Evolutionary conservation across 2,329 filamentous ascomycete species (phyloP).

Genomic region (Stagonosporopsis cucurbitacearum): DNA sequence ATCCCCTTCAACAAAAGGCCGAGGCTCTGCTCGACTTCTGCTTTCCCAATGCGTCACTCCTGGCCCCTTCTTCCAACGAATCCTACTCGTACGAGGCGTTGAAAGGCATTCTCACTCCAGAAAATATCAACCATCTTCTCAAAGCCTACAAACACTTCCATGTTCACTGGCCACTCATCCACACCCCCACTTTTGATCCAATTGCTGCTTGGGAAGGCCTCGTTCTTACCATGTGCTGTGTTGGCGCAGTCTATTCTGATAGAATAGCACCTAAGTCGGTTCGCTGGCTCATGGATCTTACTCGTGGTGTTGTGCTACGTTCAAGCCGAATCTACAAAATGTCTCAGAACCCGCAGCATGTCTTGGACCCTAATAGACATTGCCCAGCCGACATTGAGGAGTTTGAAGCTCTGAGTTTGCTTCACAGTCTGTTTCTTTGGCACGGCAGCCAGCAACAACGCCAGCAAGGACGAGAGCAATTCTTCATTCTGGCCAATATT

Average conservation of each 20-base stretch:
- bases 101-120: slow-evolving; percentile 65
- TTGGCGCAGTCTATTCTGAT: slow-evolving; percentile 77
- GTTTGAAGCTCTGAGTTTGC: slow-evolving; percentile 69
- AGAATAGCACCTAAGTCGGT: slow-evolving; percentile 65
- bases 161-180: slow-evolving; percentile 74
- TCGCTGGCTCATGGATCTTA: slow-evolving; percentile 71
- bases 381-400: slow-evolving; percentile 63
- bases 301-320: slow-evolving; percentile 65
- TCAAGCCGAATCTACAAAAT: slow-evolving; percentile 61
- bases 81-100: slow-evolving; percentile 61
- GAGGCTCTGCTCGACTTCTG: slow-evolving; percentile 57
- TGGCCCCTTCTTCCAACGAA: slow-evolving; percentile 37
- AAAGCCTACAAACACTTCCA: slow-evolving; percentile 75
- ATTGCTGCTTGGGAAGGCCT: slow-evolving; percentile 70
- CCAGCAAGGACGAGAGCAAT: slow-evolving; percentile 66
- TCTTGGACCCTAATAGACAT: slow-evolving; percentile 49
- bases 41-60: slow-evolving; percentile 54
- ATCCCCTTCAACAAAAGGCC: slow-evolving; percentile 56
- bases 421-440: slow-evolving; percentile 70
- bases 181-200: slow-evolving; percentile 74
- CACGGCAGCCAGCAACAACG: slow-evolving; percentile 72
- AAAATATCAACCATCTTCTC: slow-evolving; percentile 74
- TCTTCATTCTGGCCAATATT: slow-evolving; percentile 63
- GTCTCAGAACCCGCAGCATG: slow-evolving; percentile 43
- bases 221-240: slow-evolving; percentile 72